Base-by-base conservation (phyloP, 331 rosid species). In the Quercus tomentella region DNA sequence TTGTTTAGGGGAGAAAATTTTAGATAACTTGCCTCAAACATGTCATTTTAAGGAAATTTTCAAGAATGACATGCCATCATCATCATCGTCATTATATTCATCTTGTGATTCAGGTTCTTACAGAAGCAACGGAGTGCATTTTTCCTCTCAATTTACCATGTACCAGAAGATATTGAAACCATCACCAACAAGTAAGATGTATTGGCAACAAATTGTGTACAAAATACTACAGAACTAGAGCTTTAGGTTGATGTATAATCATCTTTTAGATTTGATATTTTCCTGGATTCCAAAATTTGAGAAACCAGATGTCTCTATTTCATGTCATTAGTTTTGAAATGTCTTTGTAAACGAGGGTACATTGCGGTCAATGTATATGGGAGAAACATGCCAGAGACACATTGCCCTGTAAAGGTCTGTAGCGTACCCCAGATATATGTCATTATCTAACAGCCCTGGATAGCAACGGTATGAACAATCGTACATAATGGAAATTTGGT, bases 121-220 rank as follows among this genome's bases (percentile, higher is more conserved):
- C 88, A 84, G 77, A 89, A 74, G 89, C 88, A 91, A 54, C 93
- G 79, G 82, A 84, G 86, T 56, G 74, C 79, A 9, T 88, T 89
- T 77, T 95, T 95, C 87, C 89, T 89, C 43, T 90, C 94, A 17
- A 77, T 89, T 69, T 92, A 92, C 73, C 71, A 86, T 80, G 90
- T 84, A 66, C 88, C 88, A 84, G 77, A 89, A 74, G 89, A 81
- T 57, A 68, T 81, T 52, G 89, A 91, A 84, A 88, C 78, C 74
- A 79, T 87, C 84, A 74, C 92, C 80, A 81, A 87, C 0, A 28
- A 28, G 30, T 28, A 1, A 33, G 37, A 33, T 33, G 37, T 33
- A 5, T 4, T 33, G 37, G 35, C 35, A 31, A 31, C 35, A 31
- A 31, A 31, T 31, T 4, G 35, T 31, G 35, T 31, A 31, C 4